These are phyloP conservation scores for Apostasia ramifera DNA, from an alignment of 106 monocot genomes.

Conservation along the genomic window DNA sequence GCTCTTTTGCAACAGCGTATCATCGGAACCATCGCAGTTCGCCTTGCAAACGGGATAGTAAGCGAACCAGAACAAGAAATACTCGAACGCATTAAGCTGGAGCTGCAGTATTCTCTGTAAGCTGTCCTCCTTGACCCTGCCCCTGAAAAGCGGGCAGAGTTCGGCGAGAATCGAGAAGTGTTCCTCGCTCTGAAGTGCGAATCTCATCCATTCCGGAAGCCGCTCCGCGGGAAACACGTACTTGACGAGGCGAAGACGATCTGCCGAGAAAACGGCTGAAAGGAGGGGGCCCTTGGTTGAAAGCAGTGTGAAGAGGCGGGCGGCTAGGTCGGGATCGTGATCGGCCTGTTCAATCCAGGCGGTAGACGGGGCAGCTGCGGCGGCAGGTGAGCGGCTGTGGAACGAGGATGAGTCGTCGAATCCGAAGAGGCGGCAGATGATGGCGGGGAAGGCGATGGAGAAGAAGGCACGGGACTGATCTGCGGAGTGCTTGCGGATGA, in stretches of 20 bases:
- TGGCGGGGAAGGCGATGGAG: conserved; percentile 67
- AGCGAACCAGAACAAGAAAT: conserved; percentile 91
- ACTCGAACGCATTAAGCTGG: conserved; percentile 77
- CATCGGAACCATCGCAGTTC: conserved; percentile 16
- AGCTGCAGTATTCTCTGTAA: conserved; percentile 30
- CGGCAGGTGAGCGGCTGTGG: not conserved
- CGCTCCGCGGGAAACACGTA: conserved; percentile 75
- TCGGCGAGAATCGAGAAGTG: conserved; percentile 18
- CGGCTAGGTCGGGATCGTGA: conserved; percentile 27
- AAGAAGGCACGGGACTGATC: conserved; percentile 72
- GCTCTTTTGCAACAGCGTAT: not conserved
- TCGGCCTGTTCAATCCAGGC: conserved; percentile 56
- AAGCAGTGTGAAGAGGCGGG: conserved; percentile 47
- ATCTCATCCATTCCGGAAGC: conserved; percentile 80
- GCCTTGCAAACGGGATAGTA: conserved; percentile 79
- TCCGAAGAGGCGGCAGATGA: conserved; percentile 77
- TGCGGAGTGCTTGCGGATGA: conserved; percentile 56
- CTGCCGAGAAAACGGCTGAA: conserved; percentile 43
- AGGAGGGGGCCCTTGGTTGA: conserved; percentile 51
- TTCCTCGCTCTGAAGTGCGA: conserved; percentile 20
- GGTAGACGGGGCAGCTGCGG: conserved; percentile 3
- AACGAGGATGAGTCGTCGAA: conserved; percentile 33
- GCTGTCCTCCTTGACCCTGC: conserved; percentile 38
- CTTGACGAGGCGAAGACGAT: conserved; percentile 37
- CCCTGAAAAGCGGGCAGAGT: conserved; percentile 50